Percentiles rank a stretch among this genome's conserved stretches.
Evolutionary conservation across 768 basidiomycete species (phyloP).

Genomic region (Gloeophyllum trabeum): DNA sequence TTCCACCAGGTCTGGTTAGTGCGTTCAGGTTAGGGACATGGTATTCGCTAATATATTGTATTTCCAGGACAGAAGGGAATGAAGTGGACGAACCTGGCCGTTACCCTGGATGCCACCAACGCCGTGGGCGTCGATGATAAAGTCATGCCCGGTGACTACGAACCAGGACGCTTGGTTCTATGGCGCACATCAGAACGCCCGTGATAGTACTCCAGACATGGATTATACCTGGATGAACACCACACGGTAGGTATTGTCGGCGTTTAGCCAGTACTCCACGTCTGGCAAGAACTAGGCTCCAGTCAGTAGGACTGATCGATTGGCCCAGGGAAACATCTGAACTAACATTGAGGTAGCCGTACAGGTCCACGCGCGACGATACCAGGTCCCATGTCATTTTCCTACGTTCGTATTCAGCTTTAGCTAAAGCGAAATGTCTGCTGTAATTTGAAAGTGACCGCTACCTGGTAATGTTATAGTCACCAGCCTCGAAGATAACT

Average conservation of each 20-base stretch:
- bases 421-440: not conserved
- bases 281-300: conserved; percentile 35
- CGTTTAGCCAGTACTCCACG: conserved; percentile 43
- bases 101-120: conserved; percentile 49
- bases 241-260: conserved; percentile 45
- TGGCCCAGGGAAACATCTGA: not conserved
- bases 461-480: conserved; percentile 41
- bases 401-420: conserved; percentile 13
- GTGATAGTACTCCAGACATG: no score
- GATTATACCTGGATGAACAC: conserved; percentile 44
- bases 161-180: conserved; percentile 58
- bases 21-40: no score
- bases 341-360: conserved; percentile 29
- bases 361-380: conserved; percentile 29
- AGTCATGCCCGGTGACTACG: conserved; percentile 44
- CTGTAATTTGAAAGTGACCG: not conserved
- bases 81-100: conserved; percentile 28
- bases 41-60: no score
- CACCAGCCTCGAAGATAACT: conserved; percentile 30
- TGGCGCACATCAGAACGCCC: not conserved
- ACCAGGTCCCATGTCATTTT: conserved; percentile 45
- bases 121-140: conserved; percentile 42
- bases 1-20: no score
- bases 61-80: no score
- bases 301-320: not conserved